phyloP scores from a whole-genome alignment of 257 asterid genomes.

The Fraxinus anomala region DNA sequence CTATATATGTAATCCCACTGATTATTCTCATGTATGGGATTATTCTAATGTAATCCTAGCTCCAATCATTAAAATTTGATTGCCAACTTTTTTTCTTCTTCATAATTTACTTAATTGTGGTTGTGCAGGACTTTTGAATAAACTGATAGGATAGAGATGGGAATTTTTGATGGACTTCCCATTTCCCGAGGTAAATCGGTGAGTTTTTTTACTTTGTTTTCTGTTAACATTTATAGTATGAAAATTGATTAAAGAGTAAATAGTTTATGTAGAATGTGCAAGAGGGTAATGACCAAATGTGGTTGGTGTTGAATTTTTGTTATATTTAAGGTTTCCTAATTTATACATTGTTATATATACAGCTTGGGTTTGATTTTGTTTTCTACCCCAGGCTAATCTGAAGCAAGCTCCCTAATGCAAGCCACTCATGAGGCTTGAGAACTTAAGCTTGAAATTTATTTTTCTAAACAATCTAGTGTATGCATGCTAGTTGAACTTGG shows the following conservation, averaged over 20 bases:
- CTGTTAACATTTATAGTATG: neutral
- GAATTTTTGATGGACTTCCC: constrained; percentile 87
- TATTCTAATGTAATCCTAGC: constrained; percentile 4
- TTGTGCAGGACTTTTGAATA: constrained; percentile 33
- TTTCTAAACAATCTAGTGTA: neutral
- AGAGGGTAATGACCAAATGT: neutral
- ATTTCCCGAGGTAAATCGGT: constrained; percentile 82
- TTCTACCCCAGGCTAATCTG: constrained; percentile 4
- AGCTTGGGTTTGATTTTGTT: constrained; percentile 1
- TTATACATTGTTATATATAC: neutral
- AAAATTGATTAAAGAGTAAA: neutral
- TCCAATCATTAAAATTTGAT: constrained; percentile 24
- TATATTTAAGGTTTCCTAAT: neutral
- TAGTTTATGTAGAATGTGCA: neutral
- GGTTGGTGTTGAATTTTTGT: constrained; percentile 7
- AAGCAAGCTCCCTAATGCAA: constrained; percentile 8
- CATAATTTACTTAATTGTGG: constrained; percentile 5
- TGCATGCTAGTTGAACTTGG: constrained; percentile 9
- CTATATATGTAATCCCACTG: neutral
- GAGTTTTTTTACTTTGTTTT: constrained; percentile 28
- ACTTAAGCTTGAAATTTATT: constrained; percentile 4
- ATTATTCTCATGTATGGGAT: constrained; percentile 3
- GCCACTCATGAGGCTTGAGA: constrained; percentile 19
- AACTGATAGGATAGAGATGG: constrained; percentile 66
- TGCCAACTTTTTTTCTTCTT: neutral